phyloP scores from a whole-genome alignment of 75 land plant genomes.

The Cunninghamia lanceolata region DNA sequence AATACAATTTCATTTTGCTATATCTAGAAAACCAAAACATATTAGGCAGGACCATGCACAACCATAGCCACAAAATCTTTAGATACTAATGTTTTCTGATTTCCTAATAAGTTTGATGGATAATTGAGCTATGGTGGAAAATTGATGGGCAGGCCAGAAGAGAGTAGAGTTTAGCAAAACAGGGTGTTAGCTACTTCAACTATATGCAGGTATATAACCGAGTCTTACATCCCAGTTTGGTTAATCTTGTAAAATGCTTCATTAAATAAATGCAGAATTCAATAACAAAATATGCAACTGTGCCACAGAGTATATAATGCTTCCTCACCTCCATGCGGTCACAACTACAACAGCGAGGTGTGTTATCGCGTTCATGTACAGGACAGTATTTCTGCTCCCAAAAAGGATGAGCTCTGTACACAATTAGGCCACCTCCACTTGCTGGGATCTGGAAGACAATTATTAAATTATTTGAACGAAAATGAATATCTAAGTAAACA shows the following conservation, averaged over 20 bases:
- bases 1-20: neutral
- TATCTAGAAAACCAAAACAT: neutral
- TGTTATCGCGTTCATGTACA: conserved; percentile 39
- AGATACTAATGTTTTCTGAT: neutral
- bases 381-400: conserved; percentile 58
- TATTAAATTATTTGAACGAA: neutral
- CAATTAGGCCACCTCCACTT: conserved; percentile 39
- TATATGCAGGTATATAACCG: neutral
- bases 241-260: neutral
- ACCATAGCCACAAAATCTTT: neutral
- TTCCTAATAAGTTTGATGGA: neutral
- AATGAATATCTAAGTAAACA: neutral
- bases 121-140: neutral
- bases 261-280: neutral
- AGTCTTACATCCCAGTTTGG: neutral
- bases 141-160: neutral
- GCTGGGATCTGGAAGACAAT: conserved; percentile 38
- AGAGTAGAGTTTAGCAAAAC: neutral
- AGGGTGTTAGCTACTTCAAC: neutral
- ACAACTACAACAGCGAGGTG: conserved; percentile 54
- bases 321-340: conserved; percentile 47
- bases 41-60: neutral
- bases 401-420: conserved; percentile 54
- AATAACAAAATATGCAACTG: neutral
- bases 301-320: neutral